Evolutionary conservation across 257 asterid species (phyloP).

Genomic region (Ocimum tenuiflorum): DNA sequence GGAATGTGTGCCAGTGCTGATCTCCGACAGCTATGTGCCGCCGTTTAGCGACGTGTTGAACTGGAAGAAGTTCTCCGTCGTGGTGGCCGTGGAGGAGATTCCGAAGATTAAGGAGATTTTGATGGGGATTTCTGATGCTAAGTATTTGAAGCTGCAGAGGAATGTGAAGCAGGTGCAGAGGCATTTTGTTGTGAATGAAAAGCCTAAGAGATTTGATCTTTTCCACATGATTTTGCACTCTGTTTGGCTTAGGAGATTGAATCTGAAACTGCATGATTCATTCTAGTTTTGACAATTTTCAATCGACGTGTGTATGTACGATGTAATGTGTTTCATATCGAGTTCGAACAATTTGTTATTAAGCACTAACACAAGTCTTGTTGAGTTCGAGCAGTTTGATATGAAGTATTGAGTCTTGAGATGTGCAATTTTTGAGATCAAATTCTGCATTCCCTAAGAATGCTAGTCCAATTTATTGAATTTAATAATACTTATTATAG

Average conservation of each 20-base stretch:
- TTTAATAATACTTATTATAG: too few relatives aligned
- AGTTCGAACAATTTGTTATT: too few relatives aligned
- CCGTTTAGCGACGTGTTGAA: slow-evolving; percentile 58
- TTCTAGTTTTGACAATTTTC: not conserved
- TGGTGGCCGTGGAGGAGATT: slow-evolving; percentile 36
- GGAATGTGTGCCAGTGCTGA: slow-evolving; percentile 56
- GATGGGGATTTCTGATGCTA: slow-evolving; percentile 36
- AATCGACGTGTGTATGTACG: not conserved
- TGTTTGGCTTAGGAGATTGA: slow-evolving; percentile 66
- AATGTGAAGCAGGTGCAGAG: slow-evolving; percentile 48
- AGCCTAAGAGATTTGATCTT: slow-evolving; percentile 49
- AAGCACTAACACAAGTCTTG: too few relatives aligned
- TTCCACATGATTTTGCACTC: slow-evolving; percentile 71
- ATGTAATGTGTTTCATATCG: too few relatives aligned
- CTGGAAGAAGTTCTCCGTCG: slow-evolving; percentile 46
- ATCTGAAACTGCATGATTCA: slow-evolving; percentile 19
- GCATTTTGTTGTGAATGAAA: slow-evolving; percentile 55
- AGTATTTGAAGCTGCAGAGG: slow-evolving; percentile 38
- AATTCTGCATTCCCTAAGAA: too few relatives aligned
- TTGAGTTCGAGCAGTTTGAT: not conserved
- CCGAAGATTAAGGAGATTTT: slow-evolving; percentile 39
- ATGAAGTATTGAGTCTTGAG: not conserved
- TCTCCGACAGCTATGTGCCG: slow-evolving; percentile 37
- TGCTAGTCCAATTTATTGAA: too few relatives aligned
- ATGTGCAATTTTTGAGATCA: too few relatives aligned